Evolutionary conservation across 164 flowering plant genomes (phyloP), one percentile per base, ranked within the genome.

Genomic region (Vitis rupestris): DNA sequence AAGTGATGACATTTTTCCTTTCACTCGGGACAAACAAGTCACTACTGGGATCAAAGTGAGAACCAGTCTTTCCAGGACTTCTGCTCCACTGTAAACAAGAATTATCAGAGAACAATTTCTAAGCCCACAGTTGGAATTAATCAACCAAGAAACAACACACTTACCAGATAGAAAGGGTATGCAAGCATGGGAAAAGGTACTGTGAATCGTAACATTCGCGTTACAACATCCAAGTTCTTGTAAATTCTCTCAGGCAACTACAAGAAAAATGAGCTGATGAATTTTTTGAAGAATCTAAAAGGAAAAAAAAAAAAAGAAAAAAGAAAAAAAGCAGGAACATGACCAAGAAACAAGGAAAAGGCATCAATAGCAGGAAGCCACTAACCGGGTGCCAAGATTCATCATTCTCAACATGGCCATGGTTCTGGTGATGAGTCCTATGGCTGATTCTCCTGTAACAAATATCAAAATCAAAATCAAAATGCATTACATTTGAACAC

Each of bases 21-120:
- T 93, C 98, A 71, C 60, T 88, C 2, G 93, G 90, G 17, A 69
- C 72, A 70, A 95, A 95, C 83, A 95, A 74, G 67, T 87, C 85
- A 44, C 99, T 90, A 68, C 74, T 76, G 6, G 99, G 98, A 54
- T 93, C 60, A 66, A 75, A 95, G 67, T 95, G 99, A 29, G 99
- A 95, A 29, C 99, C 99, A 17, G 65, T 68, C 78, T 95, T 95
- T 23, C 99, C 98, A 14, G 99, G 99, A 75, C 94, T 95, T 72
- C 99, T 77, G 19, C 67, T 13, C 95, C 92, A 95, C 97, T 95
- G 85, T 37, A 37, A 37, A 37, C 44, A 37, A 37, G 6, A 37
- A 3, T 37, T 6, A 37, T 37, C 44, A 37, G 44, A 37, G 44
- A 37, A 2, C 44, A 37, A 37, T 37, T 37, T 37, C 44, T 37